Conservation (phyloP, 73 alveolate genomes). For the Symbiodinium natans region DNA sequence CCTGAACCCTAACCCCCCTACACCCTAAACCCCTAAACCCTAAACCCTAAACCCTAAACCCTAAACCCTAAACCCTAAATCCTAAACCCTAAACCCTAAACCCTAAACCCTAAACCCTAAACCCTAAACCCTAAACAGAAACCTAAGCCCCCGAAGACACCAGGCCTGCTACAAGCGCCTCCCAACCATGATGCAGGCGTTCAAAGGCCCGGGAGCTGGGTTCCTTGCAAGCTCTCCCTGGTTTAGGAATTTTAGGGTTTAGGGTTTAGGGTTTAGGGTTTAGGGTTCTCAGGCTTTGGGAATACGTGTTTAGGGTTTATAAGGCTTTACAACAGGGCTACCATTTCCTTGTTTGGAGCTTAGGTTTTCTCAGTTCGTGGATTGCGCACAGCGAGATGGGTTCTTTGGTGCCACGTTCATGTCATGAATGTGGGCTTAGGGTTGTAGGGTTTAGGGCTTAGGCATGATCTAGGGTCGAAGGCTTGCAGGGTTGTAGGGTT, state of each 20-base stretch:
- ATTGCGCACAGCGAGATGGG: no score
- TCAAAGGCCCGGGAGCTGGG: not conserved
- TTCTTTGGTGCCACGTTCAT: no score
- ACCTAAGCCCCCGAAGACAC: no score
- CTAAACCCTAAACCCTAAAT: not conserved
- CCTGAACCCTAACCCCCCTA: no score
- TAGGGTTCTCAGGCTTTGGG: no score
- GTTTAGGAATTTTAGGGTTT: not conserved
- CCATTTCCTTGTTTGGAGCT: no score
- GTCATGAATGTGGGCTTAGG: no score
- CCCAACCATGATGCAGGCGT: constrained; percentile 47
- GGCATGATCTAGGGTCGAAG: no score
- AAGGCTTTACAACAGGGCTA: no score
- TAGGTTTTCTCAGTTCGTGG: no score
- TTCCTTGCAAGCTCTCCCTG: not conserved
- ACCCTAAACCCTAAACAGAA: not conserved
- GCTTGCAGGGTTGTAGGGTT: not conserved
- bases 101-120: not conserved
- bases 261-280: not conserved
- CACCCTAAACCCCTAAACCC: not conserved
- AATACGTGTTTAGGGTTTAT: no score
- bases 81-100: not conserved
- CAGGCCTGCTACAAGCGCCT: constrained; percentile 78
- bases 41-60: not conserved
- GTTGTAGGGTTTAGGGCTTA: no score